Evolutionary conservation across 2,329 filamentous ascomycete genomes (phyloP).

Genomic region (Diplodia scrobiculata): DNA sequence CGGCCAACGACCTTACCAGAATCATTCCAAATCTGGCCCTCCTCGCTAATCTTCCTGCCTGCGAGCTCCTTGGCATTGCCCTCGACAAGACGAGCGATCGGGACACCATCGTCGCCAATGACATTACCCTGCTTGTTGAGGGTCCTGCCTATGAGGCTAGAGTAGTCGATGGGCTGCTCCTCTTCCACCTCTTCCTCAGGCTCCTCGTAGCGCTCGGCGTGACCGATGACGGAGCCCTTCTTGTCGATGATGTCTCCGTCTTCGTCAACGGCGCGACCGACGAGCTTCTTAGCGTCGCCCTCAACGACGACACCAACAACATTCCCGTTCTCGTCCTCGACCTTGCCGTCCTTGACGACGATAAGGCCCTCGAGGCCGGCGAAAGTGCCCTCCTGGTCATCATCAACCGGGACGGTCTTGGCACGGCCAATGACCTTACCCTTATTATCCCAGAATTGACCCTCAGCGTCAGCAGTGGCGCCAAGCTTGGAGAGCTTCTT

Average conservation of each 20-base stretch:
- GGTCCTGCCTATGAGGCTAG: constrained; percentile 50
- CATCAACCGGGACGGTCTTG: constrained; percentile 51
- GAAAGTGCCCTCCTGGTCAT: constrained; percentile 53
- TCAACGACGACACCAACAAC: constrained; percentile 54
- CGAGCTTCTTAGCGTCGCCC: constrained; percentile 55
- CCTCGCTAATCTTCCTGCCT: constrained; percentile 70
- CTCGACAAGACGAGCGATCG: constrained; percentile 66
- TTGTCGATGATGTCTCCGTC: constrained; percentile 58
- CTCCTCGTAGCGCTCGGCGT: constrained; percentile 61
- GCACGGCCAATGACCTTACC: constrained; percentile 56
- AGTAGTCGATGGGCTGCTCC: constrained; percentile 49
- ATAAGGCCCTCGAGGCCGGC: constrained; percentile 55
- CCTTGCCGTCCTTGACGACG: constrained; percentile 54
- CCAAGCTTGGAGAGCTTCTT: constrained; percentile 57
- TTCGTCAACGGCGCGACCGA: constrained; percentile 55
- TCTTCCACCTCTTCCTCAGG: constrained; percentile 59
- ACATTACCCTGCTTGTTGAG: constrained; percentile 56
- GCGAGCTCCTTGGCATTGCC: constrained; percentile 65
- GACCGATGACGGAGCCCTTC: constrained; percentile 56
- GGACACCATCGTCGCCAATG: constrained; percentile 54
- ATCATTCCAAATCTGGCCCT: constrained; percentile 72
- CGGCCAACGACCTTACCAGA: constrained; percentile 69
- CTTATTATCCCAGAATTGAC: constrained; percentile 59
- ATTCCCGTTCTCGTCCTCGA: constrained; percentile 56
- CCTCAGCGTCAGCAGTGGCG: constrained; percentile 49